These are phyloP conservation scores for Penstemon newberryi DNA, from an alignment of 257 asterid genomes.

Conservation along the genomic window DNA sequence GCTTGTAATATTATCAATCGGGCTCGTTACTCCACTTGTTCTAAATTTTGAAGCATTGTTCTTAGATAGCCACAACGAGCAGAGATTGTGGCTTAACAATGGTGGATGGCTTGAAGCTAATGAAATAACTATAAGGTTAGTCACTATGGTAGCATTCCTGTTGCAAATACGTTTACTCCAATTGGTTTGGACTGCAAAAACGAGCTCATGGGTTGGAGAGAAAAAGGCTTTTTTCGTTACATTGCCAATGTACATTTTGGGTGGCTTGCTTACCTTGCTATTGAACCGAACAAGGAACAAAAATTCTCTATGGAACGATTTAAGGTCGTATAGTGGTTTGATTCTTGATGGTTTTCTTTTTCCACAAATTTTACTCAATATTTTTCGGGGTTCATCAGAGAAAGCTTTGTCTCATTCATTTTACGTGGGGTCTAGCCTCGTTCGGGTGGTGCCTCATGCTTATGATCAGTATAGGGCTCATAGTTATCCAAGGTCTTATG, in stretches of 20 bases:
- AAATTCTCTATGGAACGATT: conserved; percentile 38
- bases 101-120: conserved; percentile 61
- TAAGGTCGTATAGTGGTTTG: conserved; percentile 59
- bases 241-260: conserved; percentile 39
- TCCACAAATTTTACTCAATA: conserved; percentile 61
- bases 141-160: conserved; percentile 58
- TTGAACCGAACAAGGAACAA: conserved; percentile 36
- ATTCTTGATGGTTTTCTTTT: conserved; percentile 65
- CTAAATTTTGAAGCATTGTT: conserved; percentile 60
- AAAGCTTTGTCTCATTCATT: conserved; percentile 41
- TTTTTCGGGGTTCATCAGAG: conserved; percentile 37
- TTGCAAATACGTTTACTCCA: conserved; percentile 56
- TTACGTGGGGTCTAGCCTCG: conserved; percentile 56
- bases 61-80: conserved; percentile 27
- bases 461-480: conserved; percentile 63
- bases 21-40: conserved; percentile 64
- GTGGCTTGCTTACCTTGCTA: conserved; percentile 41
- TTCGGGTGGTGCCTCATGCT: conserved; percentile 63
- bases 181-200: conserved; percentile 54
- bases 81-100: conserved; percentile 13
- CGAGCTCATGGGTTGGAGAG: conserved; percentile 35
- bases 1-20: conserved; percentile 55
- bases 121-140: conserved; percentile 57
- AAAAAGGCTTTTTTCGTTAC: conserved; percentile 31
- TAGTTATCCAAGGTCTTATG: conserved; percentile 25